Evolutionary conservation across 2,329 filamentous ascomycete genomes (phyloP).

Genomic region (Neoascochyta sp.): DNA sequence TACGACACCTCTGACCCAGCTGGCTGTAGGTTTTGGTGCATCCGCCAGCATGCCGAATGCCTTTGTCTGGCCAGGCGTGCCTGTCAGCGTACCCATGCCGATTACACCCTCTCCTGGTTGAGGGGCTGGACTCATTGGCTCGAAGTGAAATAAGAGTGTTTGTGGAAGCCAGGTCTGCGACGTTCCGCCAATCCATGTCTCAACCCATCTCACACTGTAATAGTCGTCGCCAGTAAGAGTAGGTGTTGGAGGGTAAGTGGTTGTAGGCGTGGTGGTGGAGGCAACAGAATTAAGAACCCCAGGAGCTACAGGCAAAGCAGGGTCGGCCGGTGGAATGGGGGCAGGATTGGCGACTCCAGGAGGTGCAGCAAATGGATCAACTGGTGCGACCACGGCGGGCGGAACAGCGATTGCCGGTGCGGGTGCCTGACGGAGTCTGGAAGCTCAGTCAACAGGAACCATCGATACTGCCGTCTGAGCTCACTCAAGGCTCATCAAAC

Average conservation of each 20-base stretch:
- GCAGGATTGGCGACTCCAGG: conserved; percentile 2
- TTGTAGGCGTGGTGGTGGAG: conserved; percentile 2
- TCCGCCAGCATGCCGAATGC: conserved; percentile 18
- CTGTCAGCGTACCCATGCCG: conserved; percentile 36
- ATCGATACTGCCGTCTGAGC: too few species aligned
- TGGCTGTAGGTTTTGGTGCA: conserved; percentile 16
- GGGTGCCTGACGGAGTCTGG: conserved; percentile 14
- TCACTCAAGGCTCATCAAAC: too few species aligned
- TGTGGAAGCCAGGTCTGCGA: conserved; percentile 32
- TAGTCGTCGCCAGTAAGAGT: conserved; percentile 11
- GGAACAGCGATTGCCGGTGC: conserved; percentile 3
- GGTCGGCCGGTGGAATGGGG: conserved; percentile 3
- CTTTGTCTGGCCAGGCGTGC: conserved; percentile 24
- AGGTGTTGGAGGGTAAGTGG: conserved; percentile 1
- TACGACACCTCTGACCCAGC: conserved; percentile 15
- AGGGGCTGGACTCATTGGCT: conserved; percentile 16
- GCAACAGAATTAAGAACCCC: too few species aligned
- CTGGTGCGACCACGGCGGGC: conserved; percentile 1
- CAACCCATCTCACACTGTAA: conserved; percentile 33
- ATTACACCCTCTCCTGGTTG: conserved; percentile 28
- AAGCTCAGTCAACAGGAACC: neutral
- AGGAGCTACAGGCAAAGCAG: conserved; percentile 3
- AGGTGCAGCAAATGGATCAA: conserved; percentile 4
- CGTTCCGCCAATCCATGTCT: conserved; percentile 26
- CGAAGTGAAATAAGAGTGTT: conserved; percentile 28